phyloP scores from a whole-genome alignment of 1,284 basidiomycete species.

The Athelia psychrophila region DNA sequence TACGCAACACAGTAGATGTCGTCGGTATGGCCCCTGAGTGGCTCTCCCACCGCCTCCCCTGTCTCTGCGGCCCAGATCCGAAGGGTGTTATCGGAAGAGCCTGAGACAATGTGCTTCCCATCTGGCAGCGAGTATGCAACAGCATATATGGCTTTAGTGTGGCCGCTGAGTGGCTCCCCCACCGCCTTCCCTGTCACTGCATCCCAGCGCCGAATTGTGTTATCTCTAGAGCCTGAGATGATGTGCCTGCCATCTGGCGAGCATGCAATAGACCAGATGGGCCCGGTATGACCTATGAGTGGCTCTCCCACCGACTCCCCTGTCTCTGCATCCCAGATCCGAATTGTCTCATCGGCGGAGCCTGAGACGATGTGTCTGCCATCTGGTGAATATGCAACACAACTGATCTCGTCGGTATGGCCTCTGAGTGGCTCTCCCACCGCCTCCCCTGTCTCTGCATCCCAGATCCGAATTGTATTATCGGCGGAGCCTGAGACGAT shows the following conservation, averaged over 20 bases:
- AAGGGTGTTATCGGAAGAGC: not conserved
- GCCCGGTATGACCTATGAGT: not conserved
- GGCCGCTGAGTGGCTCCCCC: not conserved
- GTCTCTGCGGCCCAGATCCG: not conserved
- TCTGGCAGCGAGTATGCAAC: not conserved
- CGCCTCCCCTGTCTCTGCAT: slow-evolving; percentile 5
- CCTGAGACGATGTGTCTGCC: slow-evolving; percentile 11
- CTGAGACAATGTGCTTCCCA: not conserved
- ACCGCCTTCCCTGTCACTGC: not conserved
- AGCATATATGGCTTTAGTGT: not conserved
- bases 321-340: slow-evolving; percentile 14
- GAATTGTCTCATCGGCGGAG: slow-evolving; percentile 8
- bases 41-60: not conserved
- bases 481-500: slow-evolving; percentile 9
- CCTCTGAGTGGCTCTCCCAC: slow-evolving; percentile 5
- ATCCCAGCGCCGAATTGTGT: not conserved
- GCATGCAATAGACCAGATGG: not conserved
- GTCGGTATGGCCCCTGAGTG: not conserved
- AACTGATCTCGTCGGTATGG: slow-evolving; percentile 4
- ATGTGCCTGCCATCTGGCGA: not conserved
- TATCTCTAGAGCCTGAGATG: not conserved
- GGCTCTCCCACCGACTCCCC: not conserved
- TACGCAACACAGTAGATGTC: not conserved
- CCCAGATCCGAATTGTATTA: slow-evolving; percentile 7
- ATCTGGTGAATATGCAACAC: slow-evolving; percentile 13